These are phyloP conservation scores for Knufia fluminis DNA, from an alignment of 2,329 filamentous ascomycete species.

Conservation along the genomic window DNA sequence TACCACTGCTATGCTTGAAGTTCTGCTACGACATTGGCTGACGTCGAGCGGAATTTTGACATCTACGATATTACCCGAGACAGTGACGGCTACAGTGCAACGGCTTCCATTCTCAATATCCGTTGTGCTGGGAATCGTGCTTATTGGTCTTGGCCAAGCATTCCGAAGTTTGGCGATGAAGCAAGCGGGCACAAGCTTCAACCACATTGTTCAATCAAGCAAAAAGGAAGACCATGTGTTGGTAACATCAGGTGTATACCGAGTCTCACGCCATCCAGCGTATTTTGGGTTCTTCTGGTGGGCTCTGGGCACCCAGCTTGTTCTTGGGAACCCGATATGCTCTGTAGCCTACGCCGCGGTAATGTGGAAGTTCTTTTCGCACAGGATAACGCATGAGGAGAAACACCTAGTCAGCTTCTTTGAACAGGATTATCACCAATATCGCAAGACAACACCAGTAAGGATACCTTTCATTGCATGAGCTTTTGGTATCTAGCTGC, in stretches of 20 bases:
- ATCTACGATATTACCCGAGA: slow-evolving; percentile 27
- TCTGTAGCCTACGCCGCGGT: slow-evolving; percentile 64
- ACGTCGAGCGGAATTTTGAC: slow-evolving; percentile 12
- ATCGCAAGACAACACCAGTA: slow-evolving; percentile 60
- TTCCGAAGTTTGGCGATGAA: slow-evolving; percentile 78
- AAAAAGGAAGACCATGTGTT: slow-evolving; percentile 64
- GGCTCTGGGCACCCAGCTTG: slow-evolving; percentile 86
- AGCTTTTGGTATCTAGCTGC: not conserved
- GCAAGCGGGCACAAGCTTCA: slow-evolving; percentile 83
- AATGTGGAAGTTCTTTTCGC: slow-evolving; percentile 76
- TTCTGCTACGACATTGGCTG: slow-evolving; percentile 34
- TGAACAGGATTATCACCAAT: slow-evolving; percentile 67
- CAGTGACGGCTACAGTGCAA: slow-evolving; percentile 27
- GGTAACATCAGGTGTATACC: slow-evolving; percentile 77
- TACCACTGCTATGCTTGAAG: slow-evolving; percentile 62
- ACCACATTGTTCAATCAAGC: slow-evolving; percentile 63
- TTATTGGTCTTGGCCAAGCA: slow-evolving; percentile 62
- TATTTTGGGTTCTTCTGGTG: slow-evolving; percentile 99
- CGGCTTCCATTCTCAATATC: slow-evolving; percentile 20
- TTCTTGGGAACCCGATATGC: slow-evolving; percentile 76
- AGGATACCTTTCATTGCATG: slow-evolving; percentile 67
- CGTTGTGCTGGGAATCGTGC: slow-evolving; percentile 47
- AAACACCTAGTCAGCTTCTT: slow-evolving; percentile 70
- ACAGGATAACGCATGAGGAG: slow-evolving; percentile 69
- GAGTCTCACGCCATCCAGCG: slow-evolving; percentile 67